Evolutionary conservation across 75 land plant genomes (phyloP).

Genomic region (Picea glauca): DNA sequence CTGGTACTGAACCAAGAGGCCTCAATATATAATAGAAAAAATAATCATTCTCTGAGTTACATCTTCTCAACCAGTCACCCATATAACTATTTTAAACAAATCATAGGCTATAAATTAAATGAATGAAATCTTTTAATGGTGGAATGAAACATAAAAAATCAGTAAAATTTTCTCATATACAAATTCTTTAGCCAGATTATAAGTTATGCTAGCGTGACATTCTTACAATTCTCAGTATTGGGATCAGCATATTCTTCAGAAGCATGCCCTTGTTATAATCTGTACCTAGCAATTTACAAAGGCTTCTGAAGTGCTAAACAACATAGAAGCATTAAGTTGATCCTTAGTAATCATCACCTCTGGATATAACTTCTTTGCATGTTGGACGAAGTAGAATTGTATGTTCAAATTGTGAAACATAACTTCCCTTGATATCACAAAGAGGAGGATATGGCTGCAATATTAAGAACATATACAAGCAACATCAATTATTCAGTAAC

Average conservation of each 20-base stretch:
- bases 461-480: background rate
- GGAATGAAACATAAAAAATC: background rate
- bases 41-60: background rate
- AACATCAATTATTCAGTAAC: background rate
- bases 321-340: background rate
- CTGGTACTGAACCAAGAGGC: background rate
- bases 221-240: background rate
- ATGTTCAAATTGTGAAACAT: conserved; percentile 93
- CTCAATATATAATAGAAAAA: background rate
- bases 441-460: conserved; percentile 90
- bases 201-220: background rate
- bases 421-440: conserved; percentile 95
- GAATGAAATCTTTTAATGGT: background rate
- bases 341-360: conserved; percentile 79
- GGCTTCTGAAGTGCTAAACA: background rate
- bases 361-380: conserved; percentile 92
- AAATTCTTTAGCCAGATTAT: background rate
- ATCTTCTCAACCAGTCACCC: background rate
- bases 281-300: background rate
- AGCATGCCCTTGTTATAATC: background rate
- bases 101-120: background rate
- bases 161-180: background rate
- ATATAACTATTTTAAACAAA: background rate
- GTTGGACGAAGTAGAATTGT: conserved; percentile 92
- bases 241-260: background rate